These are phyloP conservation scores for Aspergillus texensis DNA, from an alignment of 2,329 filamentous ascomycete species.

Conservation along the genomic window DNA sequence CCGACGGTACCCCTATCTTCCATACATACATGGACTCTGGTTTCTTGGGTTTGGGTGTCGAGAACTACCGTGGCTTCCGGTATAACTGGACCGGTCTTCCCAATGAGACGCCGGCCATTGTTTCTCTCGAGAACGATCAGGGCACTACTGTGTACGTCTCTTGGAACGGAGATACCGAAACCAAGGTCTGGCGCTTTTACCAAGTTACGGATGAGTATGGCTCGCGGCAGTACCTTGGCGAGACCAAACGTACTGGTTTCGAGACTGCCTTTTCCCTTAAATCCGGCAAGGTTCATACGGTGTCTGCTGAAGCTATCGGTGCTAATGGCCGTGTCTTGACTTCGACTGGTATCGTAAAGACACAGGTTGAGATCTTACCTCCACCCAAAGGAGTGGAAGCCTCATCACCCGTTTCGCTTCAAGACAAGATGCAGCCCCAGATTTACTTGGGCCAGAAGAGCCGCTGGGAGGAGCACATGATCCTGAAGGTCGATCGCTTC, in stretches of 20 bases:
- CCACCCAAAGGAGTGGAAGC: conserved; percentile 1
- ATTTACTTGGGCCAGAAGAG: conserved; percentile 6
- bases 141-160: conserved; percentile 54
- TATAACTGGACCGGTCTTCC: conserved; percentile 45
- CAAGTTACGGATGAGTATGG: conserved; percentile 31
- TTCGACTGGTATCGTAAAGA: conserved; percentile 26
- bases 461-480: conserved; percentile 17
- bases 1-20: conserved; percentile 39
- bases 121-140: conserved; percentile 35
- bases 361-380: conserved; percentile 26
- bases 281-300: conserved; percentile 32
- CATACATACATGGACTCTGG: conserved; percentile 50
- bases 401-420: background rate
- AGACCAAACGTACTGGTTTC: conserved; percentile 30
- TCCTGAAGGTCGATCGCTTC: conserved; percentile 18
- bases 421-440: conserved; percentile 5
- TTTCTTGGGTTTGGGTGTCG: conserved; percentile 35
- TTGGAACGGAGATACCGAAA: conserved; percentile 58
- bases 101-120: conserved; percentile 39
- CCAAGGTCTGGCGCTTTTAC: conserved; percentile 54
- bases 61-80: conserved; percentile 45
- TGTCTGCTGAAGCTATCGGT: conserved; percentile 45
- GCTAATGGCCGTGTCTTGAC: conserved; percentile 29
- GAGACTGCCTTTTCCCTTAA: conserved; percentile 32
- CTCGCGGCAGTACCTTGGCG: conserved; percentile 31